phyloP scores from a whole-genome alignment of 129 eudicot genomes.

The carrot (Daucus carota) region DNA sequence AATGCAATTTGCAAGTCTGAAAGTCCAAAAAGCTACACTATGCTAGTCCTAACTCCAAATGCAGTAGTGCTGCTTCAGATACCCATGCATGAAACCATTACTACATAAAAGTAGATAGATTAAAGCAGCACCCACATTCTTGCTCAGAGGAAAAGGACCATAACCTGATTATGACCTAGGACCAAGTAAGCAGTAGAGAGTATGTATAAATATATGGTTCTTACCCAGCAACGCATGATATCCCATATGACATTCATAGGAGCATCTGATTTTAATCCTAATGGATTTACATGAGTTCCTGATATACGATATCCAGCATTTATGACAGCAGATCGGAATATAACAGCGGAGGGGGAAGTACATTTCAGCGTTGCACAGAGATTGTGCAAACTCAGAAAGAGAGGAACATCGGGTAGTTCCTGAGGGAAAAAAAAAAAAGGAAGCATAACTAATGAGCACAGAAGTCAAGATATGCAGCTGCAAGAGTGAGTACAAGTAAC shows the following conservation, averaged over 20 bases:
- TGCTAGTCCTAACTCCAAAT: background rate
- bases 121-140: background rate
- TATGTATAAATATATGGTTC: background rate
- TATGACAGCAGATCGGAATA: conserved; percentile 92
- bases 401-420: conserved; percentile 95
- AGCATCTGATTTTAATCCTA: conserved; percentile 94
- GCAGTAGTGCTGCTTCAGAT: background rate
- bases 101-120: background rate
- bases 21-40: background rate
- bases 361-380: conserved; percentile 91
- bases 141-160: background rate
- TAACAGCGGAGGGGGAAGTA: conserved; percentile 89
- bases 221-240: conserved; percentile 99
- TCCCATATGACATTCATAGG: conserved; percentile 98
- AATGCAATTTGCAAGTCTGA: background rate
- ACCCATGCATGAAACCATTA: background rate
- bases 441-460: background rate
- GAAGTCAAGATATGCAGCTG: background rate
- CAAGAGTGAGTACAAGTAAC: background rate
- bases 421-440: conserved; percentile 27
- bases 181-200: background rate
- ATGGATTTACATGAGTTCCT: conserved; percentile 88
- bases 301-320: conserved; percentile 98
- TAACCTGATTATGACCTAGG: background rate
- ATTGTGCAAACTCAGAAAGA: conserved; percentile 89